phyloP scores from a whole-genome alignment of 441 rosid species.

The Pelargonium fulgidum region DNA sequence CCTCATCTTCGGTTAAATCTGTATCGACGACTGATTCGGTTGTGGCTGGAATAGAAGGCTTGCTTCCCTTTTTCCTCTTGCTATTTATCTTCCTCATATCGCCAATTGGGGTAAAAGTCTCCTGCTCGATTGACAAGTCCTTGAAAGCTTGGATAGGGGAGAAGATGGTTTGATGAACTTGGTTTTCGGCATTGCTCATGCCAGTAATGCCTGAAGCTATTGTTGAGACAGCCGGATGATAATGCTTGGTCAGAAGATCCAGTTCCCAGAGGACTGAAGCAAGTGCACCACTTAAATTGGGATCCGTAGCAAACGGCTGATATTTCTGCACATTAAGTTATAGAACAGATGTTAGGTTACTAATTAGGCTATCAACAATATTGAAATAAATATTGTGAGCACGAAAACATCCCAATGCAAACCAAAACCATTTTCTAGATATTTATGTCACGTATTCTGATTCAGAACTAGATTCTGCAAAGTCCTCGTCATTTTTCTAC shows the following conservation, averaged over 20 bases:
- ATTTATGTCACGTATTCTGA: too few species aligned
- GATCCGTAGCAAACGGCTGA: slow-evolving; percentile 73
- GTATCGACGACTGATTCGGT: slow-evolving; percentile 8
- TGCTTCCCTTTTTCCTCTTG: slow-evolving; percentile 46
- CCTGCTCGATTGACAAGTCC: slow-evolving; percentile 47
- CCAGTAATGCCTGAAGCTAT: slow-evolving; percentile 49
- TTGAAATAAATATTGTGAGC: not conserved
- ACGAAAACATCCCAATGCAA: not conserved
- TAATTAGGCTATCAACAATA: not conserved
- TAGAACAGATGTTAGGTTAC: not conserved
- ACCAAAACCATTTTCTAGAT: too few species aligned
- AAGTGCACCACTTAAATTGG: slow-evolving; percentile 86
- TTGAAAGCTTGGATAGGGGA: slow-evolving; percentile 69
- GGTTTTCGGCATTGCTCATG: slow-evolving; percentile 58
- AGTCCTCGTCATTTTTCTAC: too few species aligned
- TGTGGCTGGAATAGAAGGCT: slow-evolving; percentile 11
- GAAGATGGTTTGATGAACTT: slow-evolving; percentile 25
- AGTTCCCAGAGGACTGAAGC: slow-evolving; percentile 96
- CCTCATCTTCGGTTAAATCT: slow-evolving; percentile 35
- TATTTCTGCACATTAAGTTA: slow-evolving; percentile 47
- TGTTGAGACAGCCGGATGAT: slow-evolving; percentile 63
- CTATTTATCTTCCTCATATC: slow-evolving; percentile 32
- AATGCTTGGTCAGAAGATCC: slow-evolving; percentile 65
- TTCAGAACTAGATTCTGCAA: too few species aligned
- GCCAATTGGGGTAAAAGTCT: slow-evolving; percentile 38